phyloP scores from a whole-genome alignment of 106 monocot genomes.

The Dendrobium huoshanense region DNA sequence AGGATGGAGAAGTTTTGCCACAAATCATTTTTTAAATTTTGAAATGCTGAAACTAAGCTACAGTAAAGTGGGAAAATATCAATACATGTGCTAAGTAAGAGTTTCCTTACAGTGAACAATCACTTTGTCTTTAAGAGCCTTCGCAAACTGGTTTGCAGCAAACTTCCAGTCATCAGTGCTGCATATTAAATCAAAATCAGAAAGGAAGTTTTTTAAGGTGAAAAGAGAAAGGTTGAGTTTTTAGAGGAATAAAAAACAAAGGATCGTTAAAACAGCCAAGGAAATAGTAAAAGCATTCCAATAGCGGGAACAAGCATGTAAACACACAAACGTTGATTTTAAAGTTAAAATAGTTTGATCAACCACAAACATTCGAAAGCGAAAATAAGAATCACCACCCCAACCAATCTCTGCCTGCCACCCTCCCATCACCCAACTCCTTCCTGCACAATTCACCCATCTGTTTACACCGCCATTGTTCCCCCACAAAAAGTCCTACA shows the following conservation, averaged over 20 bases:
- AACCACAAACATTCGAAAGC: background rate
- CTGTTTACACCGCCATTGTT: background rate
- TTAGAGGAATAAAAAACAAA: background rate
- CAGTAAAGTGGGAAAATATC: background rate
- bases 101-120: slow-evolving; percentile 72
- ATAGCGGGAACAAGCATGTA: background rate
- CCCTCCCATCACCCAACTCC: background rate
- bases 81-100: background rate
- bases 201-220: background rate
- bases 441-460: background rate
- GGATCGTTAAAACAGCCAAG: background rate
- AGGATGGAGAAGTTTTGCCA: background rate
- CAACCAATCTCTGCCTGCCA: background rate
- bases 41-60: background rate
- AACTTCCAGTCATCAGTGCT: slow-evolving; percentile 74
- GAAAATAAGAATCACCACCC: background rate
- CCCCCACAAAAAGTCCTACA: background rate
- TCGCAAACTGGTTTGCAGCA: slow-evolving; percentile 57
- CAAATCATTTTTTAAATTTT: background rate
- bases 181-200: slow-evolving; percentile 15
- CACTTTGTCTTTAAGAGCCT: slow-evolving; percentile 56
- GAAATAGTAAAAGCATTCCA: background rate
- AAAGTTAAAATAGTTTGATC: background rate
- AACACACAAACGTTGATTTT: background rate
- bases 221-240: background rate